Percentiles rank a stretch among this genome's conserved stretches.
Conservation (phyloP, 2,329 filamentous ascomycete genomes). For the Diplocarpon rosae region DNA sequence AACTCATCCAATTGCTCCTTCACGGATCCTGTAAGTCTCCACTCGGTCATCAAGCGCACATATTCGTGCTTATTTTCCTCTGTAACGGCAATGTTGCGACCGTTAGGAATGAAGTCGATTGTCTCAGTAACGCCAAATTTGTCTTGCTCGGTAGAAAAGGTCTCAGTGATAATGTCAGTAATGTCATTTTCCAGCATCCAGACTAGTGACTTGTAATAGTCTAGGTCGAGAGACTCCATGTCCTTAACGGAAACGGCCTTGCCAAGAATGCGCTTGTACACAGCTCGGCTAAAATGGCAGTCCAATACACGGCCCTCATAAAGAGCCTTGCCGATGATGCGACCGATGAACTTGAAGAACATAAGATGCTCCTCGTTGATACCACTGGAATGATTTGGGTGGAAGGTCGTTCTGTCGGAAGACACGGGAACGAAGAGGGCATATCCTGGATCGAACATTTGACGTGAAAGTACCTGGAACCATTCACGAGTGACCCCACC, state of each 20-base stretch:
- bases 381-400: constrained; percentile 86
- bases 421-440: constrained; percentile 94
- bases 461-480: constrained; percentile 94
- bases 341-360: constrained; percentile 99
- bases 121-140: constrained; percentile 84
- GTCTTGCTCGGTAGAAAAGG: constrained; percentile 88
- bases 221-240: constrained; percentile 96
- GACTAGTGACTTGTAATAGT: constrained; percentile 96
- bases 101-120: constrained; percentile 77
- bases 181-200: constrained; percentile 99
- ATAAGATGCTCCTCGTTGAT: constrained; percentile 92
- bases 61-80: constrained; percentile 99
- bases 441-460: constrained; percentile 99
- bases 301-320: constrained; percentile 94
- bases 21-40: constrained; percentile 83
- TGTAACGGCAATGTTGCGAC: constrained; percentile 84
- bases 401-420: constrained; percentile 95
- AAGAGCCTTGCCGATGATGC: constrained; percentile 94
- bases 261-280: constrained; percentile 95
- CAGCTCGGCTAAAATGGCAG: constrained; percentile 96
- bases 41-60: constrained; percentile 86
- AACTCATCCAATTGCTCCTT: constrained; percentile 92
- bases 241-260: constrained; percentile 96
- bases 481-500: constrained; percentile 96
- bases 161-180: constrained; percentile 93